These are phyloP conservation scores for Colletotrichum tanaceti DNA, from an alignment of 2,329 filamentous ascomycete species.

Conservation along the genomic window DNA sequence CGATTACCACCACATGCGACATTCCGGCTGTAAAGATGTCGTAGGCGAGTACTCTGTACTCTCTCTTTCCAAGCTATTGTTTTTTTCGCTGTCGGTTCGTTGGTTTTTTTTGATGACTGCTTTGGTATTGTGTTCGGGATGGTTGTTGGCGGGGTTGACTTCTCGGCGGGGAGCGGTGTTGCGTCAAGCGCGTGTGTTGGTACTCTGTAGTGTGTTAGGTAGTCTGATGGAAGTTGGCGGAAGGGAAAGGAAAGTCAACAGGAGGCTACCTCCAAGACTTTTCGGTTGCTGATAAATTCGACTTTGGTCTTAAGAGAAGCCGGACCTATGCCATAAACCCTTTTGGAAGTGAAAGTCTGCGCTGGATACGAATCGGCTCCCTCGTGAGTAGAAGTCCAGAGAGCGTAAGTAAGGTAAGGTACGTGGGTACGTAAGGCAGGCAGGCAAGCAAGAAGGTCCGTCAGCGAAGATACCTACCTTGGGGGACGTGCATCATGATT, in stretches of 20 bases:
- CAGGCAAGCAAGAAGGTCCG: constrained; percentile 42
- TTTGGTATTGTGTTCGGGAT: constrained; percentile 7
- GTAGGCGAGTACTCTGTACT: background rate
- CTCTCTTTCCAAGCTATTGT: background rate
- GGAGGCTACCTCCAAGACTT: background rate
- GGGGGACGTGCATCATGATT: constrained; percentile 36
- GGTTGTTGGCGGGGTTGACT: constrained; percentile 34
- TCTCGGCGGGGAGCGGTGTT: constrained; percentile 32
- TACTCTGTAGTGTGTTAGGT: constrained; percentile 27
- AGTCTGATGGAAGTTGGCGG: constrained; percentile 28
- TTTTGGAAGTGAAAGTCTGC: no score
- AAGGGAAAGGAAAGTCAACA: constrained; percentile 12
- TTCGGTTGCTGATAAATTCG: background rate
- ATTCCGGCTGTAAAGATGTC: constrained; percentile 59
- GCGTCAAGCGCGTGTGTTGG: constrained; percentile 15
- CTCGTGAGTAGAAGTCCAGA: background rate
- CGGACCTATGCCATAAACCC: background rate
- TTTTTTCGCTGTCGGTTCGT: background rate
- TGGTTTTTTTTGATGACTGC: background rate
- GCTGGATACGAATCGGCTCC: background rate
- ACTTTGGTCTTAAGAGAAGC: background rate
- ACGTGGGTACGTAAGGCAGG: constrained; percentile 43
- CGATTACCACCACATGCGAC: constrained; percentile 88
- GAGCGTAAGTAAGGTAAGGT: no score
- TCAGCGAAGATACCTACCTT: constrained; percentile 38